Conservation (phyloP, 495 filamentous ascomycete genomes). For the Aspergillus steynii region DNA sequence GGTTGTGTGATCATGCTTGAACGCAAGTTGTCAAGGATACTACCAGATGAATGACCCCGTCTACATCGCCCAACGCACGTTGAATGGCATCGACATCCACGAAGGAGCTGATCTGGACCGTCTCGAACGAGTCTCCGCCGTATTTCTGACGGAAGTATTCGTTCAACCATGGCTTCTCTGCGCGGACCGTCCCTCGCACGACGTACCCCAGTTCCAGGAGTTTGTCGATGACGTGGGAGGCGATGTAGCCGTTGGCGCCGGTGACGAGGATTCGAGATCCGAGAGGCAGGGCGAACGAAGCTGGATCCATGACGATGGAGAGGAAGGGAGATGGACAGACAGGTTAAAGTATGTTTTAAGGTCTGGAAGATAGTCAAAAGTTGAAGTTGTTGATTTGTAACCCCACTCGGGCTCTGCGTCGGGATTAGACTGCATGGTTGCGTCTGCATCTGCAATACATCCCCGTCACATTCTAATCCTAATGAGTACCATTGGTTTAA, state of each 20-base stretch:
- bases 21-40: neutral
- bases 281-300: conserved; percentile 1
- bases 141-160: conserved; percentile 40
- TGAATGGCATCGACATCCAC: conserved; percentile 36
- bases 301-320: too few relatives aligned
- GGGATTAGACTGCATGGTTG: too few relatives aligned
- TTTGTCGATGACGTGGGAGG: conserved; percentile 48
- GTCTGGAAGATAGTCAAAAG: too few relatives aligned
- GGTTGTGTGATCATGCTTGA: too few relatives aligned
- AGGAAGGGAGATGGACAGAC: too few relatives aligned
- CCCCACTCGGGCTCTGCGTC: too few relatives aligned
- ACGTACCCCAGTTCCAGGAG: conserved; percentile 50
- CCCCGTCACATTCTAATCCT: too few relatives aligned
- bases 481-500: too few relatives aligned
- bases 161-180: conserved; percentile 43
- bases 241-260: conserved; percentile 59
- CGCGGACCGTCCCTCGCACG: conserved; percentile 54
- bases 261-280: conserved; percentile 48
- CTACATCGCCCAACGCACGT: conserved; percentile 35
- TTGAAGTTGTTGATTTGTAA: too few relatives aligned
- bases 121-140: conserved; percentile 38
- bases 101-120: conserved; percentile 40
- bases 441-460: too few relatives aligned
- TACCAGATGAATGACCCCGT: conserved; percentile 38
- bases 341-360: too few relatives aligned